Conservation (phyloP, 2,329 filamentous ascomycete genomes). For the Eutypella sp. region DNA sequence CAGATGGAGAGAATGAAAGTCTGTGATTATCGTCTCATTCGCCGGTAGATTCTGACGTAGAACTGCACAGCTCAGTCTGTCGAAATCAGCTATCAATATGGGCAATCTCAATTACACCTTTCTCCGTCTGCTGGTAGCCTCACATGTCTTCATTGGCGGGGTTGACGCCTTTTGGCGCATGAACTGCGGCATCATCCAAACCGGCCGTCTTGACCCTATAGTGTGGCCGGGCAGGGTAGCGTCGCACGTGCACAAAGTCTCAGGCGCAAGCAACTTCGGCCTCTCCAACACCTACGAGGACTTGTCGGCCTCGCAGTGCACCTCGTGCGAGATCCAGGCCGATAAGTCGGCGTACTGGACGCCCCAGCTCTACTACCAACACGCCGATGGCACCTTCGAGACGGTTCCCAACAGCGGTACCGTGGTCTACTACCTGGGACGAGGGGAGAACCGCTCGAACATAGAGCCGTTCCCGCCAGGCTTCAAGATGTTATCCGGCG, state of each 20-base stretch:
- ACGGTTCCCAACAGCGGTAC: slow-evolving; percentile 49
- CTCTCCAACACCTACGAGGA: slow-evolving; percentile 37
- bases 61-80: too few relatives aligned
- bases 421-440: slow-evolving; percentile 56
- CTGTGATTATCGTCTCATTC: too few relatives aligned
- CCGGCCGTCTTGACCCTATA: slow-evolving; percentile 55
- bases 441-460: too few relatives aligned
- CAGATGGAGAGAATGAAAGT: too few relatives aligned
- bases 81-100: too few relatives aligned
- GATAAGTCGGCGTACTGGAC: slow-evolving; percentile 61
- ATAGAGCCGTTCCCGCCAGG: slow-evolving; percentile 46
- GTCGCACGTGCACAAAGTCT: slow-evolving; percentile 51
- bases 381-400: slow-evolving; percentile 47
- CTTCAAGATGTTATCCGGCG: slow-evolving; percentile 57
- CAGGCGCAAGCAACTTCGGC: slow-evolving; percentile 51
- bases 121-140: too few relatives aligned
- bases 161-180: too few relatives aligned
- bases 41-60: too few relatives aligned
- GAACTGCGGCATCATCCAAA: too few relatives aligned
- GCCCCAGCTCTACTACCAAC: slow-evolving; percentile 53
- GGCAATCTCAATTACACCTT: too few relatives aligned
- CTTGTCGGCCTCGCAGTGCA: slow-evolving; percentile 47
- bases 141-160: too few relatives aligned
- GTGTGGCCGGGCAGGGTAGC: slow-evolving; percentile 44
- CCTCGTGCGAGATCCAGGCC: slow-evolving; percentile 51